A percentile compares a stretch with the other conserved stretches of the same genome.
Evolutionary conservation across 1,284 basidiomycete species (phyloP).

Genomic region (Trichosporon ovoides): DNA sequence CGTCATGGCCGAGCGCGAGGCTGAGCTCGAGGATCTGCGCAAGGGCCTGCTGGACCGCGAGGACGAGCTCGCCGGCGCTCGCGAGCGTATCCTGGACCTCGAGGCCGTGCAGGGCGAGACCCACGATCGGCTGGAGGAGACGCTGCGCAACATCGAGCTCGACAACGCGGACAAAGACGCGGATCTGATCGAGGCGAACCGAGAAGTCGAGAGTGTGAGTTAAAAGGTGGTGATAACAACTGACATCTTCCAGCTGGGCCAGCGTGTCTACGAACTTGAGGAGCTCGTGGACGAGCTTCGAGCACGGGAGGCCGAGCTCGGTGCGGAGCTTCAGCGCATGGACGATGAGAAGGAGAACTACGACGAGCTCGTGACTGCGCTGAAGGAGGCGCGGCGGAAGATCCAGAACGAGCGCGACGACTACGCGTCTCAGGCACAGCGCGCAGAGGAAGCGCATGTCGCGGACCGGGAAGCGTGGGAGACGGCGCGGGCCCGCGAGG

Average conservation of each 20-base stretch:
- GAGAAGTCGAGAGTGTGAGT: constrained; percentile 62
- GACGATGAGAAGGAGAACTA: constrained; percentile 61
- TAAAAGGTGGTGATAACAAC: background rate
- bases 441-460: constrained; percentile 48
- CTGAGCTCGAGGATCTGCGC: constrained; percentile 36
- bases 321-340: constrained; percentile 49
- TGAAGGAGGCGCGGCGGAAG: constrained; percentile 63
- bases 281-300: constrained; percentile 58
- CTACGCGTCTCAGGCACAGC: constrained; percentile 61
- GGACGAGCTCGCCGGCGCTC: constrained; percentile 32
- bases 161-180: constrained; percentile 46
- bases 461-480: constrained; percentile 43
- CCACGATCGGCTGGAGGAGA: constrained; percentile 44
- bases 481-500: constrained; percentile 48
- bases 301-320: constrained; percentile 56
- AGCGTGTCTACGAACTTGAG: constrained; percentile 48
- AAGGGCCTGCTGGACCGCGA: constrained; percentile 36
- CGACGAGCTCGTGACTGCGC: constrained; percentile 62
- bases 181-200: constrained; percentile 55
- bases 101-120: constrained; percentile 39
- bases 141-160: constrained; percentile 40
- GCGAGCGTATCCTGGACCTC: constrained; percentile 39
- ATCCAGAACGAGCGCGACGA: constrained; percentile 57
- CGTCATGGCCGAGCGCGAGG: constrained; percentile 38
- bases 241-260: constrained; percentile 33